A percentile compares a stretch with the other conserved stretches of the same genome.
These are phyloP conservation scores for Pythium utonaiense DNA, from an alignment of 352 stramenopile species.

Conservation along the genomic window DNA sequence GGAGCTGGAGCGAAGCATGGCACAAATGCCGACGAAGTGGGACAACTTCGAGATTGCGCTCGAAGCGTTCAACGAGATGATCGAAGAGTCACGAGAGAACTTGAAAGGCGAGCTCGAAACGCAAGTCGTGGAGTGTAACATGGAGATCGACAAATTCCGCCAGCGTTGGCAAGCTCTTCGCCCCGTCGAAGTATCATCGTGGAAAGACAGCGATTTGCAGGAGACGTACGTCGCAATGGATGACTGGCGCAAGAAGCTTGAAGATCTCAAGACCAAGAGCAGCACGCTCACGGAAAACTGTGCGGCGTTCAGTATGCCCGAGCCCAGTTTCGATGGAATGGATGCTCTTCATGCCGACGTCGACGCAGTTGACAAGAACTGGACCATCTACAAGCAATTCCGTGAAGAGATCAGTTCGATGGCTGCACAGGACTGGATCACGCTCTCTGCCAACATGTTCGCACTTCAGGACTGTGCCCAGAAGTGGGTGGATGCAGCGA, in stretches of 20 bases:
- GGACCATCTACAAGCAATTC: constrained; percentile 88
- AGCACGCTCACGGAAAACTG: constrained; percentile 78
- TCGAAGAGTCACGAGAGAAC: constrained; percentile 91
- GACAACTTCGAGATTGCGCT: constrained; percentile 93
- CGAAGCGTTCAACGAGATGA: constrained; percentile 95
- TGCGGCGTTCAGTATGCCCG: constrained; percentile 81
- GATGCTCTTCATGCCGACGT: constrained; percentile 77
- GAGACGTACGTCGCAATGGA: constrained; percentile 83
- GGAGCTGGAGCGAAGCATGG: constrained; percentile 68
- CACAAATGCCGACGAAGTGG: constrained; percentile 83
- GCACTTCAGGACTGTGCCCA: constrained; percentile 88
- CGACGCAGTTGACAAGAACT: constrained; percentile 58
- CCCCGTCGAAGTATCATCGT: constrained; percentile 77
- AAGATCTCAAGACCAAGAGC: constrained; percentile 54
- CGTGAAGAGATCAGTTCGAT: constrained; percentile 69
- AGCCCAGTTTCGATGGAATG: constrained; percentile 83
- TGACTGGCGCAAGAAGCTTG: constrained; percentile 85
- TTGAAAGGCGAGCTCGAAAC: constrained; percentile 88
- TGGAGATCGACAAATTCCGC: constrained; percentile 89
- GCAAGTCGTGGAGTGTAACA: constrained; percentile 86
- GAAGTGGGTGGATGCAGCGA: constrained; percentile 89
- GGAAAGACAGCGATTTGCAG: constrained; percentile 61
- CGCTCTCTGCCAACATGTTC: constrained; percentile 92
- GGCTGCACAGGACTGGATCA: constrained; percentile 90
- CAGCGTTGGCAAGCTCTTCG: constrained; percentile 87